Base-by-base conservation (phyloP, 2,329 filamentous ascomycete genomes). In the Penicillium nordicum region DNA sequence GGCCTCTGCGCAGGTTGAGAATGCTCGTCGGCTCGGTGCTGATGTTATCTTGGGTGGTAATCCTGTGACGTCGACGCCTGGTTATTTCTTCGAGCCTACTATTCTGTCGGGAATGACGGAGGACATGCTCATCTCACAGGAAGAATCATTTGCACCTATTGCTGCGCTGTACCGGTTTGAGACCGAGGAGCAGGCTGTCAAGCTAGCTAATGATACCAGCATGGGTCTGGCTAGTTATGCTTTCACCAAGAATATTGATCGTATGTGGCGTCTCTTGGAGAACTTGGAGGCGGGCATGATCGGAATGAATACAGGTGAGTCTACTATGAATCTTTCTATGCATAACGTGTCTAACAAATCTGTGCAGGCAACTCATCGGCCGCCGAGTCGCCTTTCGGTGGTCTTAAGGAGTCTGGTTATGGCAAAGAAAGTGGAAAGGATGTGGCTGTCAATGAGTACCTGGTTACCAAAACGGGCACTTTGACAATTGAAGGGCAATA, bases 51-150 rank as follows among this genome's bases (percentile, higher is more conserved):
- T 86, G 21, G 88, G 88, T 12, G 86, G 84, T 1, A 68, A 69
- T 7, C 68, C 73, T 0, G 70, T 75, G 11, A 69, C 76, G 11
- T 78, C 77, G 1, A 80, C 80, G n/a, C 80, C 80, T 55, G 83
- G 83, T 57, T 89, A 87, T 72, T 90, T 88, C 77, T 88, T 89
- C 71, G 80, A 87, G 67, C 86, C 85, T 1, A 89, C 86, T 0
- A 82, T 89, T 53, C 80, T 89, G 40, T 80, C 80, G 0, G 80
- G 81, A 5, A 82, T 85, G 59, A 84, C 78, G 7, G 72, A 77
- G 10, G 78, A 84, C 2, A 88, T 88, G 84, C 62, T 77, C 30
- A 77, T 83, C 37, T 78, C 76, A 2, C 73, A 76, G 0, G 86
- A 89, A 63, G 86, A 89, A 72, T 84, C 81, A 0, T 89, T 89